A percentile compares a stretch with the other conserved stretches of the same genome.
Conservation (phyloP, 148 eudicot species). For the Rhododendron vialii region DNA sequence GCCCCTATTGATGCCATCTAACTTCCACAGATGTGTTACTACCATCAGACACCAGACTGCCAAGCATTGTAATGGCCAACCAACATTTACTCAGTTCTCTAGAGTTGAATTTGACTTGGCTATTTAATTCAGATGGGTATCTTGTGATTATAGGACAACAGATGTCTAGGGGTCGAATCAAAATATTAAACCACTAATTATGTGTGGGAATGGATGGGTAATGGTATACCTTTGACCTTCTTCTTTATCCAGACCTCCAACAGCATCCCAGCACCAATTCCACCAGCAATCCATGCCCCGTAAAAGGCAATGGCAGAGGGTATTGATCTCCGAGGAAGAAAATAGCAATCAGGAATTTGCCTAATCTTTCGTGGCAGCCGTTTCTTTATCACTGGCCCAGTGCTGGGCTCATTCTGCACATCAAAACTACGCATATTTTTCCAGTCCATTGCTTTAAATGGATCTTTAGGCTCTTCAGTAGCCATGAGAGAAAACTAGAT, state of each 20-base stretch:
- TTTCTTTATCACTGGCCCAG: slow-evolving; percentile 38
- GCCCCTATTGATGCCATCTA: not conserved
- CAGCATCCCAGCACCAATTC: slow-evolving; percentile 75
- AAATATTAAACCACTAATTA: not conserved
- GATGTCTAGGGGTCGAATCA: not conserved
- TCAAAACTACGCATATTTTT: slow-evolving; percentile 37
- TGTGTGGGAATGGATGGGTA: not conserved
- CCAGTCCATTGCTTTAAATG: slow-evolving; percentile 52
- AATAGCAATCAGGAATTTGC: slow-evolving; percentile 64
- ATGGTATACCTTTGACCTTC: slow-evolving; percentile 61
- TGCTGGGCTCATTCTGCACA: slow-evolving; percentile 18
- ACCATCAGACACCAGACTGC: not conserved
- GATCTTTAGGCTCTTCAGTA: slow-evolving; percentile 44
- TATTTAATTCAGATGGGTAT: not conserved
- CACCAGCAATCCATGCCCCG: slow-evolving; percentile 61
- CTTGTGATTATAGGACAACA: not conserved
- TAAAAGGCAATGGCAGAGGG: slow-evolving; percentile 52
- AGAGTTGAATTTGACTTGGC: not conserved
- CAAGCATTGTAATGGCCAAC: not conserved
- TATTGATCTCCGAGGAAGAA: slow-evolving; percentile 57
- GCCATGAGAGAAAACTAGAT: slow-evolving; percentile 26
- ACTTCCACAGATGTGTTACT: not conserved
- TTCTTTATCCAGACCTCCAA: slow-evolving; percentile 64
- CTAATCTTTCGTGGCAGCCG: slow-evolving; percentile 47
- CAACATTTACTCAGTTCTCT: not conserved